These are phyloP conservation scores for Colletotrichum lini DNA, from an alignment of 2,329 filamentous ascomycete species.

Conservation along the genomic window DNA sequence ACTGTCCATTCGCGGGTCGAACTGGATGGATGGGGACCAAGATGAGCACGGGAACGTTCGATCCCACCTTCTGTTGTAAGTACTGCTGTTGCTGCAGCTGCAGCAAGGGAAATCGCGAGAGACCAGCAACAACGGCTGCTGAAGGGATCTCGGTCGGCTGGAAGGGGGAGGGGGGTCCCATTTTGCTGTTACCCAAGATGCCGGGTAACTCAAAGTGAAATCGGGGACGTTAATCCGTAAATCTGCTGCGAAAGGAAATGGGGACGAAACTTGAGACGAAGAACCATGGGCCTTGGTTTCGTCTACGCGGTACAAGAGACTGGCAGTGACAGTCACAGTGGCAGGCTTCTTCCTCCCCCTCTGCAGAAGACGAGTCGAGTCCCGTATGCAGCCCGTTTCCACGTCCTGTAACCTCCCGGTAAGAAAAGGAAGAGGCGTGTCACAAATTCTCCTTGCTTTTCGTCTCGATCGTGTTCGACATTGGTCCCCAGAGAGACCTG, in stretches of 20 bases:
- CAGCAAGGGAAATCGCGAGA: neutral
- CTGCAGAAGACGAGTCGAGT: neutral
- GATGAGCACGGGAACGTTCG: neutral
- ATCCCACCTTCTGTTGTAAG: neutral
- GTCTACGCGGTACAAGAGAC: conserved; percentile 1
- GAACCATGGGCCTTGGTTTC: conserved; percentile 25
- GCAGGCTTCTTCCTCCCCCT: neutral
- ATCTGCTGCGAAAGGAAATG: neutral
- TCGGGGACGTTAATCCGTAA: neutral
- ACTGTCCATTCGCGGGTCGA: neutral
- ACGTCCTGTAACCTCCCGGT: neutral
- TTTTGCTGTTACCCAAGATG: neutral
- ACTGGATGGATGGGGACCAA: neutral
- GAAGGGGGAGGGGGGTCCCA: neutral
- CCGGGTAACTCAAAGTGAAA: neutral
- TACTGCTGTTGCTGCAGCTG: neutral
- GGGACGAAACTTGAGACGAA: conserved; percentile 30
- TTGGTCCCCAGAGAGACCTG: neutral
- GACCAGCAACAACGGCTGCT: neutral
- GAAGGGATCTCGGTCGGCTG: neutral
- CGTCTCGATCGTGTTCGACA: neutral
- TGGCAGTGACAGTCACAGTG: neutral
- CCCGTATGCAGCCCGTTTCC: neutral
- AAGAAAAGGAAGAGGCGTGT: neutral
- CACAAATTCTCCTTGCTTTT: neutral